phyloP scores from a whole-genome alignment of 2,329 filamentous ascomycete genomes.

The Monilinia aucupariae region DNA sequence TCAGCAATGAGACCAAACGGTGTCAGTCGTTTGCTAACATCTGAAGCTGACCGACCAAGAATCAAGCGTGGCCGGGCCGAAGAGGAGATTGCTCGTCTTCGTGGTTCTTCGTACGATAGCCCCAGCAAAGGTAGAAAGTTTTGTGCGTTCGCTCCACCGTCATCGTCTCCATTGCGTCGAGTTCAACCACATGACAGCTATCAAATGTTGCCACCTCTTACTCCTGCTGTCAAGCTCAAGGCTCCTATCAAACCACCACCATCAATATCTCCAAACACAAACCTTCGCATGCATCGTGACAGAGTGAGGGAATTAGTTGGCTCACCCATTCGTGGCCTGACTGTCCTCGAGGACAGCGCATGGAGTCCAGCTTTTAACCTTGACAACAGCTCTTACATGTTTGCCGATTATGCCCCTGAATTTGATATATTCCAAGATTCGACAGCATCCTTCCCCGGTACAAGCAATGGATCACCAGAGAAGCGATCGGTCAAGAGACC shows the following conservation, averaged over 20 bases:
- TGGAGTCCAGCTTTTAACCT: slow-evolving; percentile 65
- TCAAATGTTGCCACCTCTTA: slow-evolving; percentile 69
- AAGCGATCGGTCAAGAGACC: slow-evolving; percentile 57
- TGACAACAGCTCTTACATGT: slow-evolving; percentile 49
- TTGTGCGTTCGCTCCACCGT: slow-evolving; percentile 40
- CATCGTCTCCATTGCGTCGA: slow-evolving; percentile 63
- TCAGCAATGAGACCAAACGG: slow-evolving; percentile 72
- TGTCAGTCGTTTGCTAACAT: slow-evolving; percentile 60
- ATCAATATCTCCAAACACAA: slow-evolving; percentile 89
- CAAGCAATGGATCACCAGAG: slow-evolving; percentile 57
- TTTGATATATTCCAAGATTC: slow-evolving; percentile 58
- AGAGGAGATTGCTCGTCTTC: slow-evolving; percentile 88
- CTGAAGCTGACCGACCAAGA: slow-evolving; percentile 71
- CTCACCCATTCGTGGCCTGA: slow-evolving; percentile 60
- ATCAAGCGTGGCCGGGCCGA: slow-evolving; percentile 89
- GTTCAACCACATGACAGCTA: slow-evolving; percentile 42
- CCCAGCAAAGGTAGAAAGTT: slow-evolving; percentile 63
- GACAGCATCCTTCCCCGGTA: slow-evolving; percentile 38
- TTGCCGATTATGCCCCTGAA: slow-evolving; percentile 45
- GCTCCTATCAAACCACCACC: slow-evolving; percentile 49
- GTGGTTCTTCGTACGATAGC: slow-evolving; percentile 89
- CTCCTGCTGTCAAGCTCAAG: slow-evolving; percentile 78
- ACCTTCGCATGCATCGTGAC: slow-evolving; percentile 80
- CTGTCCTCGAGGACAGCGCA: slow-evolving; percentile 47
- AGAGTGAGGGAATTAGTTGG: slow-evolving; percentile 76